Evolutionary conservation across 495 filamentous ascomycete genomes (phyloP).

Genomic region (Trichoderma virens): DNA sequence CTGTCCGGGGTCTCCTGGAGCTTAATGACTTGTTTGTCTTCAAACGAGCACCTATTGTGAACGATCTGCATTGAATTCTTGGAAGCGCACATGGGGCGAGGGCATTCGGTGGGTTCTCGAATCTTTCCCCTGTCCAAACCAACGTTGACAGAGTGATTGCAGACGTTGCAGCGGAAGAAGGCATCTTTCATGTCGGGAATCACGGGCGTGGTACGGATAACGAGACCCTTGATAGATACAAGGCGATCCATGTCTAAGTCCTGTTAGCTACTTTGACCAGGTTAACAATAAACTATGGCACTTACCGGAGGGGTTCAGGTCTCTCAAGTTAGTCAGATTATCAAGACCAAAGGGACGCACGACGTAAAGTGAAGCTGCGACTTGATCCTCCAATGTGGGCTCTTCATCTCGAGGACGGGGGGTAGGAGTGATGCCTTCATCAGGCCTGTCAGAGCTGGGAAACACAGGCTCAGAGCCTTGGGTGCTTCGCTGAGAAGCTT

Average conservation of each 20-base stretch:
- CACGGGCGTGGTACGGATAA: conserved; percentile 90
- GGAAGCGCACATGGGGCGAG: conserved; percentile 71
- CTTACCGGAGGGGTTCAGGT: conserved; percentile 75
- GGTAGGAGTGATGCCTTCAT: conserved; percentile 35
- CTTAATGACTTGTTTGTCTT: conserved; percentile 98
- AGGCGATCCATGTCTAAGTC: conserved; percentile 81
- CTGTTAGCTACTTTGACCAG: conserved; percentile 19
- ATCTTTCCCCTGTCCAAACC: conserved; percentile 94
- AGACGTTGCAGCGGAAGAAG: conserved; percentile 92
- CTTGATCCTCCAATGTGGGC: conserved; percentile 44
- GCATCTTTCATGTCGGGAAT: conserved; percentile 96
- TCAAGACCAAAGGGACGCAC: conserved; percentile 89
- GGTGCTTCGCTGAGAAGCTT: conserved; percentile 28
- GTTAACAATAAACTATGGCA: not conserved
- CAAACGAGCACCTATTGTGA: conserved; percentile 91
- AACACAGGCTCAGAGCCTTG: conserved; percentile 65
- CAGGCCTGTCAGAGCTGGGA: conserved; percentile 63
- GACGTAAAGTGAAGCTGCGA: conserved; percentile 67
- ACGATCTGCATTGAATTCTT: conserved; percentile 97
- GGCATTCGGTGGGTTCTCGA: conserved; percentile 85
- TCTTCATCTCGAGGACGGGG: conserved; percentile 19
- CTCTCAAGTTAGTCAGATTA: conserved; percentile 80
- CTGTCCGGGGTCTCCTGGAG: conserved; percentile 95
- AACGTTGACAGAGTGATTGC: conserved; percentile 82
- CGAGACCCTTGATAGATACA: conserved; percentile 89